A percentile compares a stretch with the other conserved stretches of the same genome.
These are phyloP conservation scores for Heterobasidion parviporum DNA, from an alignment of 1,284 basidiomycete species.

Conservation along the genomic window DNA sequence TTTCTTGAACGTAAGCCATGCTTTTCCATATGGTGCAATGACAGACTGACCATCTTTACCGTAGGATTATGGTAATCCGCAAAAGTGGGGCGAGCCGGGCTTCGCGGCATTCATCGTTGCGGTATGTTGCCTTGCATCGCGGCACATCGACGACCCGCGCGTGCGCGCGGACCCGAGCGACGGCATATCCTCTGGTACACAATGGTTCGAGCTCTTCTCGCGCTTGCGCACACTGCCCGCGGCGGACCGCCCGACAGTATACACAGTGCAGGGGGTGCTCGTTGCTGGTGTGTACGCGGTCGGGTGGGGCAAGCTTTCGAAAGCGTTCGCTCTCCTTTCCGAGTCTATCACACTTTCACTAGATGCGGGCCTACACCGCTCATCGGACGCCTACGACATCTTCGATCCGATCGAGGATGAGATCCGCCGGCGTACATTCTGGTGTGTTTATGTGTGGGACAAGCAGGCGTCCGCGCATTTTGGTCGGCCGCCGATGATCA, in stretches of 20 bases:
- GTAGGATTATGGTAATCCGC: conserved; percentile 84
- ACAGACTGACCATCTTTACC: conserved; percentile 1
- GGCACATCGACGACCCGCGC: conserved; percentile 84
- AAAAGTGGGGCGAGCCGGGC: conserved; percentile 89
- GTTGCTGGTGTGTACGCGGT: conserved; percentile 85
- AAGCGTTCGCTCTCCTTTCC: conserved; percentile 75
- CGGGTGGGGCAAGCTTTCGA: conserved; percentile 80
- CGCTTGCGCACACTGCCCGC: conserved; percentile 78
- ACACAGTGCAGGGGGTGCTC: conserved; percentile 83
- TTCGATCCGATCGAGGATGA: conserved; percentile 85
- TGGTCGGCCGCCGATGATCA: conserved; percentile 77
- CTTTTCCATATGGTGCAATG: conserved; percentile 4
- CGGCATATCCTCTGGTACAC: conserved; percentile 78
- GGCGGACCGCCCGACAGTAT: conserved; percentile 81
- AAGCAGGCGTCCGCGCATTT: conserved; percentile 82
- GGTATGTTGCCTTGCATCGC: conserved; percentile 80
- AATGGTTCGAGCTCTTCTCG: conserved; percentile 83
- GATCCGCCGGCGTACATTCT: conserved; percentile 85
- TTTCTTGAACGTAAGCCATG: conserved; percentile 62
- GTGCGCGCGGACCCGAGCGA: conserved; percentile 75
- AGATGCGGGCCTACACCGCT: conserved; percentile 82
- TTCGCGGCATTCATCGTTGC: conserved; percentile 88
- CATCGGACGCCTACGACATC: conserved; percentile 80
- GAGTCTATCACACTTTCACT: conserved; percentile 79
- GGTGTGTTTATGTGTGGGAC: conserved; percentile 92